phyloP scores from a whole-genome alignment of 345 rosid species.

The Microcos paniculata region DNA sequence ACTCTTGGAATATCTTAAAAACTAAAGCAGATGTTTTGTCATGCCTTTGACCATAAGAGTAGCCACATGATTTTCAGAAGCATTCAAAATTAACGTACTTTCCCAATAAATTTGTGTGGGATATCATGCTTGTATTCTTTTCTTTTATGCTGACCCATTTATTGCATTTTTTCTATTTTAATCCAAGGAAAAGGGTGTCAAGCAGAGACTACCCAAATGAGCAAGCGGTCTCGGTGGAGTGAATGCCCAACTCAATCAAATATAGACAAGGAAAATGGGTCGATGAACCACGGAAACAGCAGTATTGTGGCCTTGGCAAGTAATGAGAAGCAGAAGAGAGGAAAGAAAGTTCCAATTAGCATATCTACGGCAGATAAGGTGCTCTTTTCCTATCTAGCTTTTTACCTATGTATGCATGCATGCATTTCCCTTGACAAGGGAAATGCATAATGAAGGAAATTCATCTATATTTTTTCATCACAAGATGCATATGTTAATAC shows the following conservation, averaged over 20 bases:
- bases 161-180: slow-evolving; percentile 25
- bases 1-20: background rate
- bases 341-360: slow-evolving; percentile 38
- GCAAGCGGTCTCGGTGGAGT: slow-evolving; percentile 46
- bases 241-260: slow-evolving; percentile 30
- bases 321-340: slow-evolving; percentile 51
- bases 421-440: background rate
- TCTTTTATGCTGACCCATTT: slow-evolving; percentile 1
- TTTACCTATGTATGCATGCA: background rate
- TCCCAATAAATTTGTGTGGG: background rate
- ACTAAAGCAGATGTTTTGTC: background rate
- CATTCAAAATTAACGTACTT: background rate
- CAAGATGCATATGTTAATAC: background rate
- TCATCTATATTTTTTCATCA: background rate
- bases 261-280: slow-evolving; percentile 44
- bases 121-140: background rate
- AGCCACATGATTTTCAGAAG: background rate
- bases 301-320: slow-evolving; percentile 31
- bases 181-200: slow-evolving; percentile 28
- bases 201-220: slow-evolving; percentile 26
- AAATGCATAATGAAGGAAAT: background rate
- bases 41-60: background rate
- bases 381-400: background rate
- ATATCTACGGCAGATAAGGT: slow-evolving; percentile 55
- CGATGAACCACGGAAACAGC: slow-evolving; percentile 28